A percentile compares a stretch with the other conserved stretches of the same genome.
Conservation (phyloP, 2,329 filamentous ascomycete genomes). For the Venturia pyrina region DNA sequence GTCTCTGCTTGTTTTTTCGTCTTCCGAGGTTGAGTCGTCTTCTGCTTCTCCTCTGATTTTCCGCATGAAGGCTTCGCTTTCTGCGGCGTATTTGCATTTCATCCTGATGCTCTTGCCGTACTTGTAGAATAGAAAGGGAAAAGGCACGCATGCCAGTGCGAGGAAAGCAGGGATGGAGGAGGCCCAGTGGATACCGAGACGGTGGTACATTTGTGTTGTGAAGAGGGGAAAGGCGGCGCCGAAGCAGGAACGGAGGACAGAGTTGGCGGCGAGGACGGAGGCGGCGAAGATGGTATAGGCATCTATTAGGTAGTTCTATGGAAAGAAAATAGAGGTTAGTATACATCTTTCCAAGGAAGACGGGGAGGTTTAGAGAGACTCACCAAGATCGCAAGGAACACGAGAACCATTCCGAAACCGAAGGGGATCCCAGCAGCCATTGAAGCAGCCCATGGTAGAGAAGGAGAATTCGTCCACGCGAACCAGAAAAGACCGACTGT, state of each 20-base stretch:
- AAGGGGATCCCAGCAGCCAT: conserved; percentile 43
- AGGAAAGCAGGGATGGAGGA: conserved; percentile 65
- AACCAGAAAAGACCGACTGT: conserved; percentile 60
- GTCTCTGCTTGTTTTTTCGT: conserved; percentile 16
- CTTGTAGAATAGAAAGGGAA: conserved; percentile 67
- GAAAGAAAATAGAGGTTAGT: conserved; percentile 32
- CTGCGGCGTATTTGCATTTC: conserved; percentile 59
- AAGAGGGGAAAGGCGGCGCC: conserved; percentile 76
- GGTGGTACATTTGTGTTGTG: conserved; percentile 50
- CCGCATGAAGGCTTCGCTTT: conserved; percentile 52
- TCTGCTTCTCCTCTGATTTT: conserved; percentile 28
- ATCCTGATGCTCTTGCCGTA: conserved; percentile 55
- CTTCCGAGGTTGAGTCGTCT: conserved; percentile 17
- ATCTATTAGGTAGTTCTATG: conserved; percentile 33
- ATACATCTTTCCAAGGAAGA: conserved; percentile 40
- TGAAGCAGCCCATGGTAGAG: conserved; percentile 47
- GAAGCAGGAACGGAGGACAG: conserved; percentile 67
- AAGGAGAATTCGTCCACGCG: conserved; percentile 52
- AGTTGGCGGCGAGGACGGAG: conserved; percentile 65
- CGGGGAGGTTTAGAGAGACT: conserved; percentile 24
- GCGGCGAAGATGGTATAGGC: conserved; percentile 64
- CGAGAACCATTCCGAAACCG: conserved; percentile 51
- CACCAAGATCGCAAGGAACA: conserved; percentile 51
- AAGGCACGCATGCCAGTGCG: conserved; percentile 59
- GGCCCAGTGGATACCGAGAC: conserved; percentile 63